Percentiles rank a stretch among this genome's conserved stretches.
These are phyloP conservation scores for Hygrocybe coccinea DNA, from an alignment of 768 basidiomycete species.

Conservation along the genomic window DNA sequence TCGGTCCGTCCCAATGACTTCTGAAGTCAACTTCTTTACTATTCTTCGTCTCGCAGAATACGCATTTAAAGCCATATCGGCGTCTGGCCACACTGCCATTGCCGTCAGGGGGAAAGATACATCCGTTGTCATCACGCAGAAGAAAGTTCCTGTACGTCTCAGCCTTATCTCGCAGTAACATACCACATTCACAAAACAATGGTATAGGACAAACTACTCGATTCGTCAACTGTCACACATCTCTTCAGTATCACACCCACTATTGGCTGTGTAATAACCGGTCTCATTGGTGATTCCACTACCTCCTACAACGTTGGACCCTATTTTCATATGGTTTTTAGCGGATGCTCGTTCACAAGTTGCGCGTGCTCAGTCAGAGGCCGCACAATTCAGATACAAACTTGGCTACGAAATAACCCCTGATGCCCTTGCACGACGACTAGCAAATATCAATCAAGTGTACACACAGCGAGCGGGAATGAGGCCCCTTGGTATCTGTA, in stretches of 20 bases:
- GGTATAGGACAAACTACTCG: conserved; percentile 89
- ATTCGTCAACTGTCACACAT: conserved; percentile 90
- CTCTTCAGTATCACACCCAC: conserved; percentile 93
- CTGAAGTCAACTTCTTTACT: conserved; percentile 3
- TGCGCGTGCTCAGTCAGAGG: conserved; percentile 77
- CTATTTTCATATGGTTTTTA: conserved; percentile 26
- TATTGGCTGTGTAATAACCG: conserved; percentile 98
- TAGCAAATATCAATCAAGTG: conserved; percentile 98
- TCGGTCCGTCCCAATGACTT: conserved; percentile 56
- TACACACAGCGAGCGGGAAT: conserved; percentile 97
- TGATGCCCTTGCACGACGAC: conserved; percentile 86
- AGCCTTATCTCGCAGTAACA: background rate
- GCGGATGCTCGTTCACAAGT: conserved; percentile 94
- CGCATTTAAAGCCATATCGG: conserved; percentile 99
- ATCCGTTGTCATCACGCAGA: conserved; percentile 93
- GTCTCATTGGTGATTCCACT: conserved; percentile 71
- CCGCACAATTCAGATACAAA: conserved; percentile 91
- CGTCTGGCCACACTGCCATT: conserved; percentile 91
- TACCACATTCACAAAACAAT: background rate
- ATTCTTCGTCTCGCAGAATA: conserved; percentile 58
- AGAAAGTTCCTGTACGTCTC: conserved; percentile 87
- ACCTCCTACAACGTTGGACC: background rate
- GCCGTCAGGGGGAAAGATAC: conserved; percentile 93
- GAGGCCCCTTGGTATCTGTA: conserved; percentile 94
- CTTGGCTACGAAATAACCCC: conserved; percentile 98